Evolutionary conservation across 805 yeast species (phyloP), one percentile per base, ranked within the genome.

Genomic region (Lipomyces spencermartinsiae): DNA sequence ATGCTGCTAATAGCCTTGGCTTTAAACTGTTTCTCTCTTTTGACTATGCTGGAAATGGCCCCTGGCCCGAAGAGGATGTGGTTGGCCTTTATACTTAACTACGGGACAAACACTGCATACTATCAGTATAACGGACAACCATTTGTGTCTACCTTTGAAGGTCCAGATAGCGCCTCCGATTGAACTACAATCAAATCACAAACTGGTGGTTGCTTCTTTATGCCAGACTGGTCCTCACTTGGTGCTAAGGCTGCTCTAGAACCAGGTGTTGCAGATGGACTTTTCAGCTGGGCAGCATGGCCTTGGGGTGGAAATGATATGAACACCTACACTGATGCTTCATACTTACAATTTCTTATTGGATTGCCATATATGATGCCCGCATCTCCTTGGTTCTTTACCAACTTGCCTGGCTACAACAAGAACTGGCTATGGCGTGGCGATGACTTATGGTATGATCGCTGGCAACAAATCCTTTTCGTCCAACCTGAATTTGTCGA

Each of bases 261-360:
- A 16, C 55, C 25, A 51, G 59, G 10, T 12, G 67, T 61, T 31
- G 66, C 59, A 35, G 67, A 62, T n/a, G 66, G 65, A n/a, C 39
- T 56, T 34, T 33, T 29, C 59, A 53, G 46, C 16, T 64, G 67
- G 67, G 59, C 43, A 31, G 37, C 66, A n/a, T 64, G 67, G 67
- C 67, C 67, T 39, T 39, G 46, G 55, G 31, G 31, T 22, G 55
- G n/a, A 7, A 14, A 2, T 6, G 55, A 19, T 19, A 51, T 51
- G 31, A 7, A 25, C 55, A 51, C 31, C 31, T 19, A 25, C 55
- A 51, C 25, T 25, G 31, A 51, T 19, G 31, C 31, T 14, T 22
- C 31, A 51, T 25, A 19, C 31, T 51, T 51, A 25, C 31, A 22
- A 51, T 22, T 51, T 51, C 46, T 51, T 22, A 51, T 7, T 51